phyloP scores from a whole-genome alignment of 2,329 filamentous ascomycete species.

The Elsinoe australis region DNA sequence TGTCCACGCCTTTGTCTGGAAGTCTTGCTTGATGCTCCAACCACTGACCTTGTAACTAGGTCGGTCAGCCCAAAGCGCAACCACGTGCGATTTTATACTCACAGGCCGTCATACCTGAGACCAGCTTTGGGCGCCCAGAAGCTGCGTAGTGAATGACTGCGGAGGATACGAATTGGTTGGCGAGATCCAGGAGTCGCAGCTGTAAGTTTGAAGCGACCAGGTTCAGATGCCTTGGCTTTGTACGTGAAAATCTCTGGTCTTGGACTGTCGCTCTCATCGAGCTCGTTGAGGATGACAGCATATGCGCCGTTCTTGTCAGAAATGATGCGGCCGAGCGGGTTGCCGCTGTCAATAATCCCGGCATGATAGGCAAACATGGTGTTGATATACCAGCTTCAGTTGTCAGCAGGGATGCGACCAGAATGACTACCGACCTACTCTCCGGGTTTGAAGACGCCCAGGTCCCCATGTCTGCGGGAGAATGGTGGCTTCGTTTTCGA shows the following conservation, averaged over 20 bases:
- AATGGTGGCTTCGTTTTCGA: constrained; percentile 29
- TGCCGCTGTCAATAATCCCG: constrained; percentile 41
- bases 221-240: constrained; percentile 33
- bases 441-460: constrained; percentile 44
- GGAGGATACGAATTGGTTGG: constrained; percentile 38
- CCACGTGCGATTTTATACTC: constrained; percentile 22
- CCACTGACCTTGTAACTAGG: constrained; percentile 33
- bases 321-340: constrained; percentile 37
- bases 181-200: constrained; percentile 35
- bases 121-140: constrained; percentile 42
- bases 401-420: neutral
- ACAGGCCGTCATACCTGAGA: constrained; percentile 44
- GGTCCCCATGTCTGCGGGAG: constrained; percentile 32
- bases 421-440: constrained; percentile 30
- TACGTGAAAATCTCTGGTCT: constrained; percentile 36
- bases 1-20: constrained; percentile 25
- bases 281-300: constrained; percentile 37
- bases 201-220: constrained; percentile 39
- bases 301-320: constrained; percentile 38
- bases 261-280: constrained; percentile 33
- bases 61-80: neutral
- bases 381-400: constrained; percentile 44
- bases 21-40: constrained; percentile 34
- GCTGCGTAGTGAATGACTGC: constrained; percentile 38
- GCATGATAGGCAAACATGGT: constrained; percentile 40